Evolutionary conservation across 139 green algal species (phyloP).

Genomic region (Parachlorella kessleri): DNA sequence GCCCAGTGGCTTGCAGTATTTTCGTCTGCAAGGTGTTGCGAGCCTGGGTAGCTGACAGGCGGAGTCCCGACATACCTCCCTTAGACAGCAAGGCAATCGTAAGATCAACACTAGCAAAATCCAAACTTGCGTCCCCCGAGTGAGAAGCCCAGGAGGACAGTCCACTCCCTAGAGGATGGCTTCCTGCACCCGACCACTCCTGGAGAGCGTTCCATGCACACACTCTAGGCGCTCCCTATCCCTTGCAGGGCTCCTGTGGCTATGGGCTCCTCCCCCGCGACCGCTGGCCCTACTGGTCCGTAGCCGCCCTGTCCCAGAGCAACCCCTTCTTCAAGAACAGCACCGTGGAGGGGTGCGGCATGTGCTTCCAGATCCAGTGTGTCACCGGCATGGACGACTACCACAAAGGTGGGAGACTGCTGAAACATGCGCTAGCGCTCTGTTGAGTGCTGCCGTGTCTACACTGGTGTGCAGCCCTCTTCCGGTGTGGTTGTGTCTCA

Average conservation of each 20-base stretch:
- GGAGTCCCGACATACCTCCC: neutral
- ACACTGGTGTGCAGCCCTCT: too few species aligned
- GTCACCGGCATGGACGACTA: neutral
- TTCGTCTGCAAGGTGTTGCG: neutral
- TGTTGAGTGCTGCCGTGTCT: neutral
- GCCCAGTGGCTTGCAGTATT: too few species aligned
- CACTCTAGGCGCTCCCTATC: neutral
- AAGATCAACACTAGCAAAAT: neutral
- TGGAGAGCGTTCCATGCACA: too few species aligned
- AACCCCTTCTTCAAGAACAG: conserved; percentile 19
- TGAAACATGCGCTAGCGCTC: neutral
- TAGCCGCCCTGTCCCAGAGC: conserved; percentile 4
- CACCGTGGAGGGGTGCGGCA: conserved; percentile 14
- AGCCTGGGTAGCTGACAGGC: too few species aligned
- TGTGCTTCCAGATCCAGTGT: conserved; percentile 35
- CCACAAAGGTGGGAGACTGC: neutral
- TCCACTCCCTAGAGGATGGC: too few species aligned
- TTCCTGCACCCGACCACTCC: neutral
- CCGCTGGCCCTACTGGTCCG: conserved; percentile 19
- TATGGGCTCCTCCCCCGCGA: conserved; percentile 26
- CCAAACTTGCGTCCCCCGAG: neutral
- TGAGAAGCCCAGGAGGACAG: too few species aligned
- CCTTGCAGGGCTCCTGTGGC: conserved; percentile 22
- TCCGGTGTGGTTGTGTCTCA: neutral
- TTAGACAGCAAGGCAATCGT: too few species aligned